phyloP scores from a whole-genome alignment of 176 grass and related monocot genomes.

The Oryza glaberrima region DNA sequence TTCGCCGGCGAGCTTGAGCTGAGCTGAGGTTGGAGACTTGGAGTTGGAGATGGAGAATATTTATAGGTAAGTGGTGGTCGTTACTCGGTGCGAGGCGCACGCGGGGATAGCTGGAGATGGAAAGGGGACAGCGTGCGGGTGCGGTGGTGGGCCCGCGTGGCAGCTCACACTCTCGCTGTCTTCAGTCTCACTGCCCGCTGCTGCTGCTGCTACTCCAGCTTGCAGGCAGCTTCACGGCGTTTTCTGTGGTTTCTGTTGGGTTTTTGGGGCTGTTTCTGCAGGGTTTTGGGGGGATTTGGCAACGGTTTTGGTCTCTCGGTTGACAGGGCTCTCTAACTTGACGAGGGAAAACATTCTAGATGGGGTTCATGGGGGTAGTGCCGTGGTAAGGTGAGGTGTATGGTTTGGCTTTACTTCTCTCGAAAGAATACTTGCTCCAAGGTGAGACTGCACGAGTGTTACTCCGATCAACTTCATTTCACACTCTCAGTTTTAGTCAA shows the following conservation, averaged over 20 bases:
- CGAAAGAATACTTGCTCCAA: too few relatives aligned
- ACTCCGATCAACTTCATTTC: too few relatives aligned
- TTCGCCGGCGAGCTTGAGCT: neutral
- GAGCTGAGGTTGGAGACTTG: neutral
- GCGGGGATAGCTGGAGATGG: slow-evolving; percentile 5
- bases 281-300: neutral
- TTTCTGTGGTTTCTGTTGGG: neutral
- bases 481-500: too few relatives aligned
- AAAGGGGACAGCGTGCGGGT: neutral
- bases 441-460: too few relatives aligned
- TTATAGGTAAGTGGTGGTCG: neutral
- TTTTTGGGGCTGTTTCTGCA: neutral
- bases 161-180: neutral
- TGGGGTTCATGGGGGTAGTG: neutral
- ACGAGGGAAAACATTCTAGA: neutral
- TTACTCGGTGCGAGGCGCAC: neutral
- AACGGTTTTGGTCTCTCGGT: too few relatives aligned
- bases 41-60: neutral
- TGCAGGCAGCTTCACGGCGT: neutral
- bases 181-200: neutral
- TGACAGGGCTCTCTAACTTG: too few relatives aligned
- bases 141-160: too few relatives aligned
- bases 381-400: too few relatives aligned
- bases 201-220: too few relatives aligned
- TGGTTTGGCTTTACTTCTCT: too few relatives aligned